phyloP scores from a whole-genome alignment of 2,329 filamentous ascomycete species.

The Colletotrichum liriopes region DNA sequence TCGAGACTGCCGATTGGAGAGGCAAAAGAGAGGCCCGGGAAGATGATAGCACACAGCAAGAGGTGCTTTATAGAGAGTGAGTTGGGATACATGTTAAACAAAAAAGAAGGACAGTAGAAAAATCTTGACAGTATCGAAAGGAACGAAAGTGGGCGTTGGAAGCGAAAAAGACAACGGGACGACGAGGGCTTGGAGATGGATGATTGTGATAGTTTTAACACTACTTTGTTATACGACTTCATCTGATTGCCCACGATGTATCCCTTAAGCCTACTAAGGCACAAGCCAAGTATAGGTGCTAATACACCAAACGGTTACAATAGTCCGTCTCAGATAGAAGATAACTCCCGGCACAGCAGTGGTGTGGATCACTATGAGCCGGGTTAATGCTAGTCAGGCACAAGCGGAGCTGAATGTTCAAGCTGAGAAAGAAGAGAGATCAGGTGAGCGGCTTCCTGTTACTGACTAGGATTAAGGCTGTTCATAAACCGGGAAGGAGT shows the following conservation, averaged over 20 bases:
- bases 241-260: background rate
- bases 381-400: background rate
- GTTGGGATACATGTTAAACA: conserved; percentile 4
- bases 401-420: background rate
- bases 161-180: background rate
- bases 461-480: conserved; percentile 2
- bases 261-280: background rate
- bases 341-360: no score
- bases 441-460: background rate
- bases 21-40: background rate
- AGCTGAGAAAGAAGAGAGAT: background rate
- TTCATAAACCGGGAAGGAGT: background rate
- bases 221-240: background rate
- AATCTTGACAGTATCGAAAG: background rate
- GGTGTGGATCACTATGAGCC: background rate
- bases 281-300: background rate
- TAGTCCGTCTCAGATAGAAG: no score
- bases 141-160: background rate
- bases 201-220: background rate
- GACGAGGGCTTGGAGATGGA: background rate
- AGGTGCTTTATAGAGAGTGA: conserved; percentile 11
- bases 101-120: background rate
- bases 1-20: conserved; percentile 16
- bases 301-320: background rate
- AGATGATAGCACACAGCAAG: background rate